phyloP scores from a whole-genome alignment of 345 rosid species.

The Lumnitzera racemosa region DNA sequence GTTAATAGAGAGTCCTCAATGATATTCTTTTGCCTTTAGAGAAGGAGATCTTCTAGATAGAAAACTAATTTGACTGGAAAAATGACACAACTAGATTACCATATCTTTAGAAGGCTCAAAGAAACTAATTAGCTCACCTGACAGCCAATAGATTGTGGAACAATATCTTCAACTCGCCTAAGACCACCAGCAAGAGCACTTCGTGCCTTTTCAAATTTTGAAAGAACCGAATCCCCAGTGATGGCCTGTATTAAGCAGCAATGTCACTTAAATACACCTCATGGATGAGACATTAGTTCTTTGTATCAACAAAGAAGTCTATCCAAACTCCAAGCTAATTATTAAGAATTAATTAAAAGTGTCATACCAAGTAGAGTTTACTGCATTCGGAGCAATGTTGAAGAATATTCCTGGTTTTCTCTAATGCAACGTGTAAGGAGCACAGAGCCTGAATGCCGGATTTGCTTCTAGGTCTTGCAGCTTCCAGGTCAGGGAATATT shows the following conservation, averaged over 20 bases:
- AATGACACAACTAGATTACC: too few species aligned
- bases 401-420: constrained; percentile 78
- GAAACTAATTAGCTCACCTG: constrained; percentile 40
- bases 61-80: neutral
- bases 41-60: neutral
- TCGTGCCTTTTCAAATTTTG: constrained; percentile 76
- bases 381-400: constrained; percentile 91
- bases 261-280: too few species aligned
- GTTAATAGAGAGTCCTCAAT: neutral
- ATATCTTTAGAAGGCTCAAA: neutral
- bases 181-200: constrained; percentile 73
- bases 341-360: constrained; percentile 1
- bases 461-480: constrained; percentile 93
- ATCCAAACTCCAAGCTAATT: too few species aligned
- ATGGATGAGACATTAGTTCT: too few species aligned
- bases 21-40: neutral
- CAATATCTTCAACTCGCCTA: constrained; percentile 90
- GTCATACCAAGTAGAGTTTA: constrained; percentile 76
- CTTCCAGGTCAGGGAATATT: constrained; percentile 89
- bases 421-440: constrained; percentile 86
- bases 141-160: constrained; percentile 73
- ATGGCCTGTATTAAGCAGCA: constrained; percentile 53
- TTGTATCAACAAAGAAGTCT: too few species aligned
- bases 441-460: constrained; percentile 96
- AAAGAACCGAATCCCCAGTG: constrained; percentile 85